Percentiles rank a stretch among this genome's conserved stretches.
phyloP scores from a whole-genome alignment of 202 grass and related monocot species.

The Musa balbisiana region DNA sequence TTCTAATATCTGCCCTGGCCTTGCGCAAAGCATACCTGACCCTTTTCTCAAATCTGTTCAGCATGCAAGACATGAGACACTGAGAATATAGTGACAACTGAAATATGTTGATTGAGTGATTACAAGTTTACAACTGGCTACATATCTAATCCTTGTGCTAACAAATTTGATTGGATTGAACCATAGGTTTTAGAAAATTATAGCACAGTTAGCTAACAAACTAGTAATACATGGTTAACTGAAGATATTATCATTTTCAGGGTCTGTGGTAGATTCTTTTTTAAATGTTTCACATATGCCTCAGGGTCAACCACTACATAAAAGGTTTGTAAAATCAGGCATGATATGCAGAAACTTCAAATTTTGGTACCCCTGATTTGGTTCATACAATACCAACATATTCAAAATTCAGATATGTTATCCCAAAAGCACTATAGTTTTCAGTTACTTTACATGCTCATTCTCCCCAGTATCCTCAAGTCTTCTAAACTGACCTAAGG shows the following conservation, averaged over 20 bases:
- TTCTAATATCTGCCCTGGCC: slow-evolving; percentile 87
- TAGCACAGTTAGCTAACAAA: background rate
- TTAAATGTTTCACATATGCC: too few species aligned
- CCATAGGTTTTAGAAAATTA: background rate
- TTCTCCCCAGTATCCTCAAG: too few species aligned
- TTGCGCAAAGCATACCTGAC: slow-evolving; percentile 97
- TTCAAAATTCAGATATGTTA: too few species aligned
- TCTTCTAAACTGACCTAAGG: too few species aligned
- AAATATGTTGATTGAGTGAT: background rate
- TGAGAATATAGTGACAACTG: background rate
- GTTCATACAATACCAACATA: too few species aligned
- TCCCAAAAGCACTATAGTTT: too few species aligned
- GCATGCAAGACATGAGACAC: background rate
- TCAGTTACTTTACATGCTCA: too few species aligned
- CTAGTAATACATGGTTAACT: background rate
- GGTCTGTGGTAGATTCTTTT: too few species aligned
- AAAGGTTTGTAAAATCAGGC: too few species aligned
- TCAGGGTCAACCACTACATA: too few species aligned
- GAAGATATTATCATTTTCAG: background rate
- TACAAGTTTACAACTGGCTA: background rate
- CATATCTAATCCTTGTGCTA: background rate
- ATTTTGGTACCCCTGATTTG: too few species aligned
- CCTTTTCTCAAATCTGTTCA: slow-evolving; percentile 85
- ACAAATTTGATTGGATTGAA: background rate
- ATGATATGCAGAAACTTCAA: too few species aligned